Conservation (phyloP, 306 rosid species). For the Cicer pinnatifidum region DNA sequence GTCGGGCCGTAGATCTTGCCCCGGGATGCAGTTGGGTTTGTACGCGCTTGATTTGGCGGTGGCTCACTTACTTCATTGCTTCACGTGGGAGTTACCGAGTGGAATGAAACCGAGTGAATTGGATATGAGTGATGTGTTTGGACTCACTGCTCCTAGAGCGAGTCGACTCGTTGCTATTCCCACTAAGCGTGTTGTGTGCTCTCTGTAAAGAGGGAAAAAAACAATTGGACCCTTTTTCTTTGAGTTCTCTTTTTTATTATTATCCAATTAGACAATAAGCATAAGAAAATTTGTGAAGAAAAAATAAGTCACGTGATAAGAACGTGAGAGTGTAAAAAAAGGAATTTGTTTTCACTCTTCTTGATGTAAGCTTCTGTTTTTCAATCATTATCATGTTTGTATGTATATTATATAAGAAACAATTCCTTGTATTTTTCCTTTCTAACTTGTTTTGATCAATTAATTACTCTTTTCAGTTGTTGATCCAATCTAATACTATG, state of each 20-base stretch:
- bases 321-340: background rate
- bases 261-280: conserved; percentile 12
- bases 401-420: background rate
- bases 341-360: background rate
- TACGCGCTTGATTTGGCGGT: conserved; percentile 77
- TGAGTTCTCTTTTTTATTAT: background rate
- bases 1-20: conserved; percentile 93
- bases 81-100: conserved; percentile 79
- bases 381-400: background rate
- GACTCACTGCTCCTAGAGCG: conserved; percentile 91
- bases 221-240: background rate
- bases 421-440: background rate
- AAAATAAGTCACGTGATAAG: conserved; percentile 1
- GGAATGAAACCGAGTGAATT: conserved; percentile 84
- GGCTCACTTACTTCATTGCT: conserved; percentile 78
- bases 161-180: conserved; percentile 81
- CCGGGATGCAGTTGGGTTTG: conserved; percentile 86
- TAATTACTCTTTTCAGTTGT: background rate
- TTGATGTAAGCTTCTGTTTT: conserved; percentile 11
- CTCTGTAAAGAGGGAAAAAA: conserved; percentile 33
- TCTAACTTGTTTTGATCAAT: background rate
- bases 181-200: conserved; percentile 59
- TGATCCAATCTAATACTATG: too few species aligned
- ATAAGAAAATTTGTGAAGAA: background rate
- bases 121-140: conserved; percentile 79